A percentile compares a stretch with the other conserved stretches of the same genome.
Evolutionary conservation across 345 rosid species (phyloP).

Genomic region (Citrus australasica): DNA sequence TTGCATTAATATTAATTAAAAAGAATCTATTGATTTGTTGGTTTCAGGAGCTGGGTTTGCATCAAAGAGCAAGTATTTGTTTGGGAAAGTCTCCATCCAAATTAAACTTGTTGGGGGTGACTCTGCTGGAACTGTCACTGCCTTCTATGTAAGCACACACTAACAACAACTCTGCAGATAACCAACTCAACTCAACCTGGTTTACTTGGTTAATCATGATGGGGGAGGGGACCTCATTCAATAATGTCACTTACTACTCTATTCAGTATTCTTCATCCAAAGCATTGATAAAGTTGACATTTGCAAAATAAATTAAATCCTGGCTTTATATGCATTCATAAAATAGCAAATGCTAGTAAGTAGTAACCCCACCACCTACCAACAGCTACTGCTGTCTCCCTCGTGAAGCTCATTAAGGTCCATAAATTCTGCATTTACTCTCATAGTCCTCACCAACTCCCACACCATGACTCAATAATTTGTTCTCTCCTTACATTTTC

Average conservation of each 20-base stretch:
- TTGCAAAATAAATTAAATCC: background rate
- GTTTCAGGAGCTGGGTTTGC: slow-evolving; percentile 87
- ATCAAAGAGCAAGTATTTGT: slow-evolving; percentile 86
- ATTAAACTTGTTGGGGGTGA: slow-evolving; percentile 98
- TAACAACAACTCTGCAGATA: background rate
- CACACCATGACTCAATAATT: background rate
- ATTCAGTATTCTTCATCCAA: background rate
- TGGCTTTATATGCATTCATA: slow-evolving; percentile 8
- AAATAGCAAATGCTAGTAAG: background rate
- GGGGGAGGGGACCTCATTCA: background rate
- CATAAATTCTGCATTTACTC: slow-evolving; percentile 7
- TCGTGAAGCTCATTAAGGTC: slow-evolving; percentile 17
- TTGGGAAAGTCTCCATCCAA: slow-evolving; percentile 84
- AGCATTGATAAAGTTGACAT: background rate
- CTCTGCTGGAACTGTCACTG: slow-evolving; percentile 99
- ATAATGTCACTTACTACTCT: background rate
- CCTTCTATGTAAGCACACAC: slow-evolving; percentile 71
- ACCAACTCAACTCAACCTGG: slow-evolving; percentile 10
- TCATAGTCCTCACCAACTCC: background rate
- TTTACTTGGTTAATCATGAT: background rate
- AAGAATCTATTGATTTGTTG: background rate
- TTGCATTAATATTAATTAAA: background rate
- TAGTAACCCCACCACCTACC: slow-evolving; percentile 1
- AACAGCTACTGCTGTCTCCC: background rate
- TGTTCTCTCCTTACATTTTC: background rate